Evolutionary conservation across 2,329 filamentous ascomycete genomes (phyloP).

Genomic region (Xylaria sp.): DNA sequence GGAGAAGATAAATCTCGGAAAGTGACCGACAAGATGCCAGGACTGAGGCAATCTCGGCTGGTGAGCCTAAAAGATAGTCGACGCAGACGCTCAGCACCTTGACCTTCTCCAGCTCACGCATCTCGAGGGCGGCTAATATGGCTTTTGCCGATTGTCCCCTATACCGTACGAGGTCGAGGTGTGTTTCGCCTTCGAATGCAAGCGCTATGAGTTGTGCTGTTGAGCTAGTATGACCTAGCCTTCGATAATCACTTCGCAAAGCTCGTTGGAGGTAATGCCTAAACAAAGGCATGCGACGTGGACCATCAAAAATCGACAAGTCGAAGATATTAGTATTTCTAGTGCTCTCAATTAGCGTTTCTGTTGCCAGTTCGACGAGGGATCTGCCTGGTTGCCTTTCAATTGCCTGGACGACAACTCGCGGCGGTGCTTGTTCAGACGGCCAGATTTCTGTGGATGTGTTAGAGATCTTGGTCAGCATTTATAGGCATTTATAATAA

Average conservation of each 20-base stretch:
- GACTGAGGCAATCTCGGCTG: neutral
- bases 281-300: neutral
- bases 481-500: neutral
- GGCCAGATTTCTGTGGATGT: neutral
- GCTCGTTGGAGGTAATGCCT: neutral
- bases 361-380: neutral
- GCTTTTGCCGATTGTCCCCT: neutral
- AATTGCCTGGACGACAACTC: neutral
- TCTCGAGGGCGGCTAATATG: neutral
- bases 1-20: neutral
- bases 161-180: constrained; percentile 1
- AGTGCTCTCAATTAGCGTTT: neutral
- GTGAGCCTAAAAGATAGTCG: neutral
- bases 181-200: neutral
- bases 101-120: neutral
- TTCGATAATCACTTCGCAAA: neutral
- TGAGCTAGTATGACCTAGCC: neutral
- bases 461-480: neutral
- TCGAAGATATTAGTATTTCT: neutral
- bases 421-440: neutral
- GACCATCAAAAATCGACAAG: neutral
- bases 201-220: neutral
- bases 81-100: neutral
- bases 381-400: neutral
- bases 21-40: neutral